A percentile compares a stretch with the other conserved stretches of the same genome.
Evolutionary conservation across 2,329 filamentous ascomycete species (phyloP).

Genomic region (Sarocladium strictum): DNA sequence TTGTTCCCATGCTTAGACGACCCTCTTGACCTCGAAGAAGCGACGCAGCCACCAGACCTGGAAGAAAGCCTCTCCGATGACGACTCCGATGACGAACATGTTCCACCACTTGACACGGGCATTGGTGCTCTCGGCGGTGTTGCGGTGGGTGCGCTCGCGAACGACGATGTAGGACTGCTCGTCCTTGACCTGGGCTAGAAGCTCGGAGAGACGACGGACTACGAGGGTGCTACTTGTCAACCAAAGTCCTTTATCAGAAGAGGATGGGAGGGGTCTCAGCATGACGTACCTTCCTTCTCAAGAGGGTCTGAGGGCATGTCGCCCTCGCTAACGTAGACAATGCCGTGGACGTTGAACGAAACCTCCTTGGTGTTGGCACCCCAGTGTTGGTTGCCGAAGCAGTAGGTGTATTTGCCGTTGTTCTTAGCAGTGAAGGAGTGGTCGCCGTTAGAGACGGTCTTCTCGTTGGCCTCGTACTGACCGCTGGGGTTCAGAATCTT

Average conservation of each 20-base stretch:
- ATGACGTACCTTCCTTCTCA: slow-evolving; percentile 71
- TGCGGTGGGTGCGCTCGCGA: slow-evolving; percentile 91
- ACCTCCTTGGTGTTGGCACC: slow-evolving; percentile 95
- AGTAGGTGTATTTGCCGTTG: slow-evolving; percentile 92
- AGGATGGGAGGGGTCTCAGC: not conserved
- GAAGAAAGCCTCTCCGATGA: slow-evolving; percentile 89
- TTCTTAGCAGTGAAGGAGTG: slow-evolving; percentile 80
- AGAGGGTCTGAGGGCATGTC: slow-evolving; percentile 82
- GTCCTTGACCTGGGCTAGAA: slow-evolving; percentile 89
- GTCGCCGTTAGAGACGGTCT: slow-evolving; percentile 80
- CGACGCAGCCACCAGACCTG: slow-evolving; percentile 99
- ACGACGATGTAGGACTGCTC: slow-evolving; percentile 97
- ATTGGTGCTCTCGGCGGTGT: slow-evolving; percentile 98
- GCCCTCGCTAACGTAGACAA: slow-evolving; percentile 90
- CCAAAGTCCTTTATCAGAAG: not conserved
- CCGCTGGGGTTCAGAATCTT: slow-evolving; percentile 74
- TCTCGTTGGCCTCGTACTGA: slow-evolving; percentile 73
- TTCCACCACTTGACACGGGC: slow-evolving; percentile 99
- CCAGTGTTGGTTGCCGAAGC: slow-evolving; percentile 99
- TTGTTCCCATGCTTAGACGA: slow-evolving; percentile 39
- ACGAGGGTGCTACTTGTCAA: slow-evolving; percentile 12
- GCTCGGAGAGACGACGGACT: slow-evolving; percentile 80
- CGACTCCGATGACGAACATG: slow-evolving; percentile 84
- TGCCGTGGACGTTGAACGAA: slow-evolving; percentile 97
- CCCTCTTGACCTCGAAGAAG: slow-evolving; percentile 85